A percentile compares a stretch with the other conserved stretches of the same genome.
phyloP scores from a whole-genome alignment of 805 yeast genomes.

The Ogataea nitratoaversa region DNA sequence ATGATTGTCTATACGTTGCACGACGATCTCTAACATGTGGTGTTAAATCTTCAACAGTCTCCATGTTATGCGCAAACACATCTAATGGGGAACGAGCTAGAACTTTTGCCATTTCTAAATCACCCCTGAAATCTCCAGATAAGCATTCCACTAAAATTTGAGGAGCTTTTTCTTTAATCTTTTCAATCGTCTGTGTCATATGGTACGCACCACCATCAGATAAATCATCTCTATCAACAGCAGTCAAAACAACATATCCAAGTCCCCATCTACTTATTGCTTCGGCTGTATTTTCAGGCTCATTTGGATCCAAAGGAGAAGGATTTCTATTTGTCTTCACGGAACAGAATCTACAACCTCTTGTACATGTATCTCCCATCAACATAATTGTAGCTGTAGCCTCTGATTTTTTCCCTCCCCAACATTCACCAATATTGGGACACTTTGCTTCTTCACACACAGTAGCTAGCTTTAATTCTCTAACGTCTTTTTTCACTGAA shows the following conservation, averaged over 20 bases:
- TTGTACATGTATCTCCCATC: slow-evolving; percentile 96
- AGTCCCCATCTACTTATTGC: slow-evolving; percentile 97
- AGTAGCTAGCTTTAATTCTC: slow-evolving; percentile 85
- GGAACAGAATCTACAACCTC: slow-evolving; percentile 98
- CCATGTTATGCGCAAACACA: slow-evolving; percentile 95
- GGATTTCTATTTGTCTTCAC: slow-evolving; percentile 92
- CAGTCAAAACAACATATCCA: slow-evolving; percentile 95
- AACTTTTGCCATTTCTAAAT: slow-evolving; percentile 69
- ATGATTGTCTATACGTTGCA: slow-evolving; percentile 89
- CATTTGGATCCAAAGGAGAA: slow-evolving; percentile 86
- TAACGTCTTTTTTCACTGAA: slow-evolving; percentile 76
- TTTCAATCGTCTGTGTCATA: slow-evolving; percentile 79
- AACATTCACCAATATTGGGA: slow-evolving; percentile 99
- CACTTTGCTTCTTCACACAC: slow-evolving; percentile 99
- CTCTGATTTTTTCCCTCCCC: slow-evolving; percentile 95
- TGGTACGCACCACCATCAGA: slow-evolving; percentile 91
- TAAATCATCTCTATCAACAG: slow-evolving; percentile 96
- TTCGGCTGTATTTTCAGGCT: slow-evolving; percentile 96
- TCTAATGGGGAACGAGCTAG: slow-evolving; percentile 87
- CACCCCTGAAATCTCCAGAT: slow-evolving; percentile 94
- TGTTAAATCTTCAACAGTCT: slow-evolving; percentile 92
- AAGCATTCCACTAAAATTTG: slow-evolving; percentile 89
- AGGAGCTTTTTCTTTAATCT: slow-evolving; percentile 84
- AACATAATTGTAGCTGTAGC: slow-evolving; percentile 98
- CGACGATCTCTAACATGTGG: slow-evolving; percentile 95